Conservation (phyloP, 2,329 filamentous ascomycete genomes). For the Penicillium rolfsii region DNA sequence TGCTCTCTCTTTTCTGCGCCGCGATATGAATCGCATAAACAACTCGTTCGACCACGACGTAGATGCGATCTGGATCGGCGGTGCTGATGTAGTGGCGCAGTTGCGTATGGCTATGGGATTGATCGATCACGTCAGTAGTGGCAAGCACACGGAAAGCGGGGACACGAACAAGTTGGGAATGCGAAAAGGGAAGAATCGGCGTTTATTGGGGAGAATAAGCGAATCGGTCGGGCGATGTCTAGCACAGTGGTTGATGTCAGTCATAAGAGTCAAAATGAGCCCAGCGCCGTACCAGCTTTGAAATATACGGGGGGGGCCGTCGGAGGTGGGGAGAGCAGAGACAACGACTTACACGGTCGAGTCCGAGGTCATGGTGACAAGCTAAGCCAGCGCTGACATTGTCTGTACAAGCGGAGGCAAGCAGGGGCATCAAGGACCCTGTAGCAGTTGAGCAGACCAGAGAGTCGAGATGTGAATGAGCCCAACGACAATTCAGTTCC, state of each 20-base stretch:
- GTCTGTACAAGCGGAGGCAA: conserved; percentile 25
- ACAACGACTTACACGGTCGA: conserved; percentile 34
- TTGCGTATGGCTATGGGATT: conserved; percentile 47
- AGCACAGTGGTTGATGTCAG: conserved; percentile 15
- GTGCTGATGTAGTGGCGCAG: conserved; percentile 87
- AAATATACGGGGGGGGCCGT: conserved; percentile 7
- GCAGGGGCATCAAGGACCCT: conserved; percentile 17
- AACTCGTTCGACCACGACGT: conserved; percentile 79
- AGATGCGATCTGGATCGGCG: conserved; percentile 74
- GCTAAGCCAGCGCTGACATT: conserved; percentile 40
- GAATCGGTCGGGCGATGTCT: conserved; percentile 69
- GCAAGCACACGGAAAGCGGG: conserved; percentile 20
- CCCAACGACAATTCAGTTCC: conserved; percentile 2
- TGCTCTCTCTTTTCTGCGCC: conserved; percentile 71
- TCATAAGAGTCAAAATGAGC: conserved; percentile 1
- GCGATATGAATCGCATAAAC: conserved; percentile 72
- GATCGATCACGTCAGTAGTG: conserved; percentile 20
- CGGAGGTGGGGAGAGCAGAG: conserved; percentile 34
- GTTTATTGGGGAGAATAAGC: conserved; percentile 62
- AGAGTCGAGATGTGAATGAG: conserved; percentile 6
- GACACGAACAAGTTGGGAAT: conserved; percentile 66
- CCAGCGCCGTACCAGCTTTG: background rate
- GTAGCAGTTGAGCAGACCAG: conserved; percentile 5
- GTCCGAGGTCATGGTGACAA: conserved; percentile 48
- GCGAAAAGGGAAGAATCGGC: conserved; percentile 69